Percentiles rank a stretch among this genome's conserved stretches.
These are phyloP conservation scores for Lyophyllum atratum DNA, from an alignment of 768 basidiomycete genomes.

Conservation along the genomic window DNA sequence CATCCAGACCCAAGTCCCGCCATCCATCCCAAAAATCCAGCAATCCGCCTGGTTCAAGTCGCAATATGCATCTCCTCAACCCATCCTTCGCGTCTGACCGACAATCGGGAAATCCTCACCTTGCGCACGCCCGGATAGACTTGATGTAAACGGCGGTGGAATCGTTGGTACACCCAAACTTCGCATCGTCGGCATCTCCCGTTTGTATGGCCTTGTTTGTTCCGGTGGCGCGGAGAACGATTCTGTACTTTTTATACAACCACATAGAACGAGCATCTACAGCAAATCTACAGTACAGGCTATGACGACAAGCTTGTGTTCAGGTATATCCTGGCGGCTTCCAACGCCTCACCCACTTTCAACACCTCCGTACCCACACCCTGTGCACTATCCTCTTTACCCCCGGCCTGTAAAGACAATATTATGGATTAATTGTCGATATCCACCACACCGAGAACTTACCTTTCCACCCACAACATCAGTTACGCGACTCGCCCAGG, in stretches of 20 bases:
- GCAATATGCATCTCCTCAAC: background rate
- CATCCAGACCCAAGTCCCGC: slow-evolving; percentile 17
- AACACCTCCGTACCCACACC: slow-evolving; percentile 75
- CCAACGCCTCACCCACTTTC: slow-evolving; percentile 69
- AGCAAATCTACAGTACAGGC: background rate
- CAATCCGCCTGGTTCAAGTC: slow-evolving; percentile 8
- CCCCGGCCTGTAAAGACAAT: slow-evolving; percentile 72
- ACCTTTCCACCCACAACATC: slow-evolving; percentile 92
- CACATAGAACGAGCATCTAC: background rate
- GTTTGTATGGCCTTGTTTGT: slow-evolving; percentile 11
- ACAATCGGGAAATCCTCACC: slow-evolving; percentile 15
- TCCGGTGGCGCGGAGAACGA: background rate
- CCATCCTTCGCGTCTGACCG: background rate
- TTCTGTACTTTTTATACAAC: too few species aligned
- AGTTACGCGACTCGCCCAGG: slow-evolving; percentile 82
- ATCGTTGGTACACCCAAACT: slow-evolving; percentile 4
- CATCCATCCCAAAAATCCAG: slow-evolving; percentile 21
- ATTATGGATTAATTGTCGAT: too few species aligned
- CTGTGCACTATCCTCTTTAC: slow-evolving; percentile 90
- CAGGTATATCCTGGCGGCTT: slow-evolving; percentile 51
- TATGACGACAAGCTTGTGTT: slow-evolving; percentile 7
- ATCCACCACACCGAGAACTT: too few species aligned
- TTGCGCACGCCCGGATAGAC: slow-evolving; percentile 18
- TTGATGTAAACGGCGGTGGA: slow-evolving; percentile 14
- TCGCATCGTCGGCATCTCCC: slow-evolving; percentile 17